Base-by-base conservation (phyloP, 2,329 filamentous ascomycete species). In the Penicillium sp. region DNA sequence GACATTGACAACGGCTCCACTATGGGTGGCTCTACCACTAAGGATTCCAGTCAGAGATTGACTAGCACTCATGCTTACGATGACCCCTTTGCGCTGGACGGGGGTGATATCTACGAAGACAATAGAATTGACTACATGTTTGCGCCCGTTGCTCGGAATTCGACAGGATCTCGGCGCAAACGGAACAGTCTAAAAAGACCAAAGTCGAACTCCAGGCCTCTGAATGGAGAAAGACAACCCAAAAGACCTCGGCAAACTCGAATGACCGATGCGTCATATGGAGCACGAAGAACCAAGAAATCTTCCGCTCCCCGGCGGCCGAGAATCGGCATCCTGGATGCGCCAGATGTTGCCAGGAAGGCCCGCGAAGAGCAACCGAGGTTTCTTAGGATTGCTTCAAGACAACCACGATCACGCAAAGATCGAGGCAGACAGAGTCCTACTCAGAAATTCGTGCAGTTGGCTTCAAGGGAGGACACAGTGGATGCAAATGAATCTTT, bases 311-410 rank as follows among this genome's bases (percentile, higher is more conserved):
- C 18, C 47, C 35, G 30, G 19, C 37, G 57, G 22, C 65, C 68
- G 6, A 64, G 56, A 36, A 57, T 75, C 37, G 77, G 80, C 51
- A 76, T 84, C 14, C 60, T 81, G 6, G 80, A 83, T 67, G 69
- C 71, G n/a, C 59, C 70, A 55, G 59, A 68, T 63, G 56, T 72
- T 52, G 52, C 62, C 25, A 52, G 61, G 16, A 55, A 55, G 3
- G 46, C 59, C 35, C 55, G 54, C 28, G 49, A 57, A 49, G 56
- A 72, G 7, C 68, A 73, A 31, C 79, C 81, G 8, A 73, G 74
- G 18, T 84, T 84, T 46, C 66, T 84, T 5, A 74, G 74, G 44
- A 62, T 85, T 49, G 81, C 81, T 29, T 72, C 74, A 25, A 75
- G 81, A 52, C 71, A 74, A 57, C 77, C 74, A 41, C 75, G 77